A percentile compares a stretch with the other conserved stretches of the same genome.
Evolutionary conservation across 345 rosid genomes (phyloP).

Genomic region (Brassica incana): DNA sequence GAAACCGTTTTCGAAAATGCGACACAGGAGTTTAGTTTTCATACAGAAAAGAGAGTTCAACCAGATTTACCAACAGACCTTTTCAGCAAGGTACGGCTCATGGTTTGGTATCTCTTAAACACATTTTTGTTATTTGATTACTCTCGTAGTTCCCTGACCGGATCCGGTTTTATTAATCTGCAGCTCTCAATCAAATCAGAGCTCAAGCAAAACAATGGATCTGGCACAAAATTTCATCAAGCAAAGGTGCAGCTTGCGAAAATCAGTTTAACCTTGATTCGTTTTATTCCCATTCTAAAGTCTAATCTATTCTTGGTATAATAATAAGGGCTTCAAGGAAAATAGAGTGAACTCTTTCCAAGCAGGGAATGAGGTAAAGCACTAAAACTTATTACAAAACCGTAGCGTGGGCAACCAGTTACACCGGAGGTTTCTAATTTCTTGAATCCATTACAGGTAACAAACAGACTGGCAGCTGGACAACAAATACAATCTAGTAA

Average conservation of each 20-base stretch:
- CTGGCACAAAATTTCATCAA: slow-evolving; percentile 44
- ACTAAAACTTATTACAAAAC: not conserved
- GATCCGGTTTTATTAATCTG: not conserved
- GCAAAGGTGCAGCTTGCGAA: slow-evolving; percentile 55
- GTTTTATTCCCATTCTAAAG: slow-evolving; percentile 3
- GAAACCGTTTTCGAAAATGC: slow-evolving; percentile 9
- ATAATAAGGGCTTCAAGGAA: slow-evolving; percentile 82
- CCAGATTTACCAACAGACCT: slow-evolving; percentile 75
- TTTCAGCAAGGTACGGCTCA: slow-evolving; percentile 73
- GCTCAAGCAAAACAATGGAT: slow-evolving; percentile 51
- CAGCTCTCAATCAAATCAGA: slow-evolving; percentile 74
- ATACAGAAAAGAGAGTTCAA: slow-evolving; percentile 53
- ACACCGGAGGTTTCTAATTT: not conserved
- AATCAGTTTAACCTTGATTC: not conserved
- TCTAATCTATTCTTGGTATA: slow-evolving; percentile 40
- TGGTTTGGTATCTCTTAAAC: not conserved
- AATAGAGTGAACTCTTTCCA: slow-evolving; percentile 61
- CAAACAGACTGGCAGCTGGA: slow-evolving; percentile 41
- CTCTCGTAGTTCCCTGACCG: slow-evolving; percentile 1
- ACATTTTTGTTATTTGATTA: not conserved
- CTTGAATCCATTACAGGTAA: slow-evolving; percentile 32
- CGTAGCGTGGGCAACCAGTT: not conserved
- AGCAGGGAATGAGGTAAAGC: slow-evolving; percentile 65
- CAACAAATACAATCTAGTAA: slow-evolving; percentile 43
- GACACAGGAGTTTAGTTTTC: slow-evolving; percentile 76